Conservation (phyloP, 2,329 filamentous ascomycete genomes). For the Pyricularia pennisetigena region DNA sequence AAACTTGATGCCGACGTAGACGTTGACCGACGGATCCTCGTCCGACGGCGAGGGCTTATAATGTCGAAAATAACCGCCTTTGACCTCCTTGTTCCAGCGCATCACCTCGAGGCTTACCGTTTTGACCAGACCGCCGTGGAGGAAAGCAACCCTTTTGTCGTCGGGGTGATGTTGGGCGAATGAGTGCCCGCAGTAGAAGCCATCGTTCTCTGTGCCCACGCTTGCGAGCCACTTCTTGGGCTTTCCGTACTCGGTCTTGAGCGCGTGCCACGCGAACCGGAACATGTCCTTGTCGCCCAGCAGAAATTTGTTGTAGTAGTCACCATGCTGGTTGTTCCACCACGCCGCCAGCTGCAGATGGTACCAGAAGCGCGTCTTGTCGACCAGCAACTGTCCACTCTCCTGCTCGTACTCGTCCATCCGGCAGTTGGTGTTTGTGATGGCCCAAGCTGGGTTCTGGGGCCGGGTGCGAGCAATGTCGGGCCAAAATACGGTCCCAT, state of each 20-base stretch:
- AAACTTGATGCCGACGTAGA: constrained; percentile 10
- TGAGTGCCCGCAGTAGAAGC: constrained; percentile 21
- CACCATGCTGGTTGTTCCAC: constrained; percentile 16
- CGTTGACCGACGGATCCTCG: constrained; percentile 6
- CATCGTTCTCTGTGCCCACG: constrained; percentile 16
- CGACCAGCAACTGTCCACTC: constrained; percentile 23
- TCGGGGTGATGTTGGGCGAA: constrained; percentile 23
- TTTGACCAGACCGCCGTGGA: constrained; percentile 22
- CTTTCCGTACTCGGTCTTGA: constrained; percentile 19
- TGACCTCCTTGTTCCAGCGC: constrained; percentile 14
- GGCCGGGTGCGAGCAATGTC: constrained; percentile 22
- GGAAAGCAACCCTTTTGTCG: constrained; percentile 17
- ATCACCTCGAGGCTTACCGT: constrained; percentile 14
- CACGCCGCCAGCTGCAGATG: constrained; percentile 24
- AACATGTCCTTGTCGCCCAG: constrained; percentile 26
- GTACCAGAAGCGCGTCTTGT: constrained; percentile 24
- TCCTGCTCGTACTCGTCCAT: constrained; percentile 24
- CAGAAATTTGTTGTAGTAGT: constrained; percentile 18
- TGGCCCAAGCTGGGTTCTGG: constrained; percentile 18
- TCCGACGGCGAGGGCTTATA: constrained; percentile 15
- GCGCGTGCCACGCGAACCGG: constrained; percentile 22
- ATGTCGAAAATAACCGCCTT: constrained; percentile 17
- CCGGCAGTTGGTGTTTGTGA: constrained; percentile 23
- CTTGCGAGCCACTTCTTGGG: constrained; percentile 19
- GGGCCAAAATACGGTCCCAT: constrained; percentile 24